Base-by-base conservation (phyloP, 2,329 filamentous ascomycete species). In the Dactylellina leptospora region DNA sequence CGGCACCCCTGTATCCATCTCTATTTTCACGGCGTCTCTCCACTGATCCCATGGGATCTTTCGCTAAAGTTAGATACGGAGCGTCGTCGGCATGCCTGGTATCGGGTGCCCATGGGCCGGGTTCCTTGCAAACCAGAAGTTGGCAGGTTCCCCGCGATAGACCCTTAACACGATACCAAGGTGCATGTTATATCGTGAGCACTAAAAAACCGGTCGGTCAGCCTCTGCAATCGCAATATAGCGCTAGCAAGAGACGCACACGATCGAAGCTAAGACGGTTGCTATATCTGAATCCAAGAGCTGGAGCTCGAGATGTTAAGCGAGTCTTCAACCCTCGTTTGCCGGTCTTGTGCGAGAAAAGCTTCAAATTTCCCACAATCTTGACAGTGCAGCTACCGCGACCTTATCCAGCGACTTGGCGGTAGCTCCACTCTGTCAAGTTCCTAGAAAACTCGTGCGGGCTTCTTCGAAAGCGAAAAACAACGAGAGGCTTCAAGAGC, bases 1-100 rank as follows among this genome's bases (percentile, higher is more conserved):
- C 11, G n/a, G 10, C 16, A 28, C 38, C 28, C 36, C 62, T 56
- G 61, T 38, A n/a, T 30, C n/a, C 33, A 36, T 27, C 22, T 27
- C 30, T 47, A 44, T 27, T 50, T 18, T 27, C 27, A 5, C 23
- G 22, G 33, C 51, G 44, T 66, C 51, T 56, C 30, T 40, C 8
- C 13, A 40, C 42, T 25, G 20, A 20, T 25, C 18, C 60, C 33
- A 45, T 18, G 38, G 30, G 18, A 42, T 27, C 23, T 44, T 68
- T 68, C 62, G 62, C 66, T 63, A 71, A 71, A 71, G 50, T 71
- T 71, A 63, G 66, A 3, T 63, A 59, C 66, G 27, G 51, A n/a
- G 45, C 28, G 27, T 23, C 44, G 58, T 56, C 28, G 36, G 18
- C 44, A 28, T 33, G 6, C 13, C 28, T 6, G 25, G 13, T 5